Evolutionary conservation across 2,329 filamentous ascomycete species (phyloP), one percentile per base, ranked within the genome.

Genomic region (Trematosphaeria pertusa): DNA sequence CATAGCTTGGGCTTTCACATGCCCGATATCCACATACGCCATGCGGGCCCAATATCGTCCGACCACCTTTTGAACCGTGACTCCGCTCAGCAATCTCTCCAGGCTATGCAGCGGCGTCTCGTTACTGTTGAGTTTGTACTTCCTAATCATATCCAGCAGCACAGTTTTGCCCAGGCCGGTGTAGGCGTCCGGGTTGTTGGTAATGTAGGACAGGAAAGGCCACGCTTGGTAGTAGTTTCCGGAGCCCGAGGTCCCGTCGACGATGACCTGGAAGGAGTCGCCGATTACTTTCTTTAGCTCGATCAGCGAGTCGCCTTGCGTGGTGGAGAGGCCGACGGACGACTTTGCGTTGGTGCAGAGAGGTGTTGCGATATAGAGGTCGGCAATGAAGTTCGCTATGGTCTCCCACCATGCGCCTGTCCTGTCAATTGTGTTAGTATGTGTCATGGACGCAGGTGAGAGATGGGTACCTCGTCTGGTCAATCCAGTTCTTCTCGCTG

Each of bases 351-450:
- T 54, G 2, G 70, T 73, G 52, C 79, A 81, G 2, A 75, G 61
- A 0, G 73, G 60, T 0, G 75, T 78, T 0, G 77, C 79, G 44
- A 74, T 68, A 61, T 76, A 80, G 0, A 73, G 76, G 46, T 81
- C 78, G 3, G 77, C 76, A 4, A 80, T 69, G 64, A 73, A 81
- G 49, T 81, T 78, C 28, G 78, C 78, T 0, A 80, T 63, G 1
- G 77, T 75, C 62, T 81, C 78, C 76, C 76, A 79, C 78, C 78
- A 81, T 3, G 77, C 75, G 0, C 77, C 77, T 1, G 77, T 80
- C 2, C 69, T 65, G 37, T 20, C 24, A 4, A 33, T 28, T 8
- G 24, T 28, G 24, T 28, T 28, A 28, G 24, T n/a, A n/a, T n/a
- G n/a, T n/a, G n/a, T n/a, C n/a, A n/a, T n/a, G n/a, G n/a, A n/a